Percentiles rank a stretch among this genome's conserved stretches.
Conservation (phyloP, 2,329 filamentous ascomycete species). For the Penicillium griseofulvum region DNA sequence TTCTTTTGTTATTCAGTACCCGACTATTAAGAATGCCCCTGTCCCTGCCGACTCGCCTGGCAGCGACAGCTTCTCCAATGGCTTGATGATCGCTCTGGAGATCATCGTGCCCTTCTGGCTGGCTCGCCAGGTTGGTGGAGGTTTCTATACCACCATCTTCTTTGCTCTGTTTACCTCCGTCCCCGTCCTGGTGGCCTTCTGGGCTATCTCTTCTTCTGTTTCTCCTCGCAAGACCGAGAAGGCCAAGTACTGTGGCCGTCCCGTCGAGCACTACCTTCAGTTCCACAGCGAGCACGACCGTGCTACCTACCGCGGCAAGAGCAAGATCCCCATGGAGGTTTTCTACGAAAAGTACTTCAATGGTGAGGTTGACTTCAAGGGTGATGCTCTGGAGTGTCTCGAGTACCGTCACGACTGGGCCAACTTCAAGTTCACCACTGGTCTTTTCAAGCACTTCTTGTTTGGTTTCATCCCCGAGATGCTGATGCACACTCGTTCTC, state of each 20-base stretch:
- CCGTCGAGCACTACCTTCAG: slow-evolving; percentile 78
- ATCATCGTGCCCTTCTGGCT: slow-evolving; percentile 73
- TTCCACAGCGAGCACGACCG: slow-evolving; percentile 49
- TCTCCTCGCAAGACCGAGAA: slow-evolving; percentile 92
- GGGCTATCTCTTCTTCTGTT: slow-evolving; percentile 74
- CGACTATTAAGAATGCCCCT: slow-evolving; percentile 89
- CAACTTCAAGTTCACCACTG: slow-evolving; percentile 83
- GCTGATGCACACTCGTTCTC: slow-evolving; percentile 86
- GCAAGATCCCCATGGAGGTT: slow-evolving; percentile 63
- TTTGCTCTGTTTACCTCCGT: slow-evolving; percentile 74
- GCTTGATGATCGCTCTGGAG: slow-evolving; percentile 68
- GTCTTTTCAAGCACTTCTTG: slow-evolving; percentile 84
- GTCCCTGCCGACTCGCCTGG: slow-evolving; percentile 86
- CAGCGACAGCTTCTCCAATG: slow-evolving; percentile 83
- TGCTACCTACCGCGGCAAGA: slow-evolving; percentile 49
- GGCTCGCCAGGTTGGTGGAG: slow-evolving; percentile 78
- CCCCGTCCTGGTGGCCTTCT: slow-evolving; percentile 78
- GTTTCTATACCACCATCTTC: slow-evolving; percentile 83
- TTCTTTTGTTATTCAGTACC: slow-evolving; percentile 57
- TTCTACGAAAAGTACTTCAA: slow-evolving; percentile 99
- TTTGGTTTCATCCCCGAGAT: slow-evolving; percentile 85
- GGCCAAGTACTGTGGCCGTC: slow-evolving; percentile 77
- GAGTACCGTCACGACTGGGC: slow-evolving; percentile 98
- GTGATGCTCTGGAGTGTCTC: slow-evolving; percentile 81
- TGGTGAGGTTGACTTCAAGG: slow-evolving; percentile 91